Evolutionary conservation across 2,329 filamentous ascomycete species (phyloP).

Genomic region (Colletotrichum orbiculare): DNA sequence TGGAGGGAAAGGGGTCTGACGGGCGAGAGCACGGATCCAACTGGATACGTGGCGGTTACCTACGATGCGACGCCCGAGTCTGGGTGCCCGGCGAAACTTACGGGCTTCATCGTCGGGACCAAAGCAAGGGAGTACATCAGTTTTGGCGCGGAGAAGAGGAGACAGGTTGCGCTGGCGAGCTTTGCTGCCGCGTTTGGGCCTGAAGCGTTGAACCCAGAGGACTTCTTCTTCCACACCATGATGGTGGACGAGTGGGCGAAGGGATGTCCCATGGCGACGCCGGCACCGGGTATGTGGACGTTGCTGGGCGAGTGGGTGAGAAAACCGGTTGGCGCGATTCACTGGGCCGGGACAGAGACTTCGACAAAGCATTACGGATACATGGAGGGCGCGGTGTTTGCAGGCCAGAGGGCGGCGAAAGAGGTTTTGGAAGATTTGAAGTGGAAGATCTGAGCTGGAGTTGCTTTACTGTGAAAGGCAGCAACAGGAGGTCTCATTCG

Average conservation of each 20-base stretch:
- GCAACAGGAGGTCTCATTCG: too few relatives aligned
- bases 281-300: conserved; percentile 35
- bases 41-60: conserved; percentile 21
- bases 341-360: conserved; percentile 35
- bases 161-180: conserved; percentile 33
- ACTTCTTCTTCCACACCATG: conserved; percentile 35
- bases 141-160: conserved; percentile 29
- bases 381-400: conserved; percentile 33
- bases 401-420: conserved; percentile 29
- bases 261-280: conserved; percentile 33
- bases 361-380: conserved; percentile 31
- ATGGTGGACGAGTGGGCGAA: conserved; percentile 34
- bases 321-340: conserved; percentile 31
- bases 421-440: conserved; percentile 32
- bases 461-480: too few relatives aligned
- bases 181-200: conserved; percentile 33
- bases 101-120: conserved; percentile 31
- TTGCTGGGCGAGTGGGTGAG: conserved; percentile 31
- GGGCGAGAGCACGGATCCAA: conserved; percentile 31
- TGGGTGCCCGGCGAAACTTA: conserved; percentile 23
- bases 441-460: conserved; percentile 22
- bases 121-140: conserved; percentile 31
- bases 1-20: conserved; percentile 33
- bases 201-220: conserved; percentile 36
- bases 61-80: conserved; percentile 29